phyloP scores from a whole-genome alignment of 331 rosid species.

The Acacia pycnantha region DNA sequence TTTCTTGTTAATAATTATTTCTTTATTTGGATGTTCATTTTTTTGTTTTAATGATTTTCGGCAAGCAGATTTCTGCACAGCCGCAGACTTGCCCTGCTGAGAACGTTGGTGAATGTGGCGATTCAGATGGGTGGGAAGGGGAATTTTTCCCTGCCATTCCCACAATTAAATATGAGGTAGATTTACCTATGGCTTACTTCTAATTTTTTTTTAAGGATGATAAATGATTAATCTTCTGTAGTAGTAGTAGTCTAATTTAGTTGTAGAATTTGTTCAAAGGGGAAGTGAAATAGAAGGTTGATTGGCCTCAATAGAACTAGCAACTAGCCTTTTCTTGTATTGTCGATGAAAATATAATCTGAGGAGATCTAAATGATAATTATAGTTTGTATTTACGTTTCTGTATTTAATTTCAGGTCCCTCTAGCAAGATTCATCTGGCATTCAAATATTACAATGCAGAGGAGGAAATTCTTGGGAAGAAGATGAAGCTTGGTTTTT shows the following conservation, averaged over 20 bases:
- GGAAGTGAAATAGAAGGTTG: neutral
- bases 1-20: neutral
- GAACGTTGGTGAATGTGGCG: slow-evolving; percentile 44
- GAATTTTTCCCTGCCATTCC: slow-evolving; percentile 81
- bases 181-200: neutral
- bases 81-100: slow-evolving; percentile 64
- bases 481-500: slow-evolving; percentile 82
- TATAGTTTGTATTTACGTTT: neutral
- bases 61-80: slow-evolving; percentile 54
- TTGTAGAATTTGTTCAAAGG: neutral
- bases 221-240: neutral
- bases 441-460: slow-evolving; percentile 86
- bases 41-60: slow-evolving; percentile 13
- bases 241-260: neutral
- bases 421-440: slow-evolving; percentile 74
- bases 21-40: neutral
- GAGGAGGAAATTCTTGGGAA: slow-evolving; percentile 87
- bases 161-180: slow-evolving; percentile 75
- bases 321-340: neutral
- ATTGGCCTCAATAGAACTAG: neutral
- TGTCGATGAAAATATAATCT: neutral
- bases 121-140: slow-evolving; percentile 75
- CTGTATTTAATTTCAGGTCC: slow-evolving; percentile 55
- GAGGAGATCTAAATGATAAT: neutral
- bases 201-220: neutral